Base-by-base conservation (phyloP, 2,329 filamentous ascomycete species). In the Ophiostoma perfectum region DNA sequence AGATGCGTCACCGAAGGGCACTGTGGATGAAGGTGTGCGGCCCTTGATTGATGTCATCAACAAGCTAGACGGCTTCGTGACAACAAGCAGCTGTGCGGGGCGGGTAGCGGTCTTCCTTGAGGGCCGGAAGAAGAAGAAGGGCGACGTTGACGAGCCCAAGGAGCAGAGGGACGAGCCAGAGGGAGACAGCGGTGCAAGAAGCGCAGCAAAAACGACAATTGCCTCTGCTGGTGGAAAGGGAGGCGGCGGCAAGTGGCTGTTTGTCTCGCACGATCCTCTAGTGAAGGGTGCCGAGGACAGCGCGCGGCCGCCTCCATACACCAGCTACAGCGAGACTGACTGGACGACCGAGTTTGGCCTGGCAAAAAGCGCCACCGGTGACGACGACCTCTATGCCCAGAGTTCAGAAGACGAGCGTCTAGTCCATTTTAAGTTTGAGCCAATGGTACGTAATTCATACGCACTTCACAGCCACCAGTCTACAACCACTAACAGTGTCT, bases 1-100 rank as follows among this genome's bases (percentile, higher is more conserved):
- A 55, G 94, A 97, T 78, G 84, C 90, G 7, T 96, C 92, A 1
- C 93, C 94, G 2, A 97, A 97, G 80, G 94, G 93, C 16, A 90
- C 88, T 0, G 85, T 98, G 27, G 94, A 98, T 77, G 85, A 81
- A 64, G 90, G 88, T 0, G 93, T 98, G 72, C 85, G 89, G 64
- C 83, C 88, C 36, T 81, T 97, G 67, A 93, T 98, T 70, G 83
- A 84, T 66, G 87, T 90, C 72, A 89, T 98, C 76, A 98, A 98
- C 78, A 77, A 74, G 1, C 75, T 89, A 5, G 84, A 88, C 1
- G 92, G 91, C 1, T 85, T 93, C 55, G 92, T 96, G 45, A 97
- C 94, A 1, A 97, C 93, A 2, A 97, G 93, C 78, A 97, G 93
- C 78, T 98, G 94, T 77, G 91, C 92, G 2, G 94, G 94, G 0